Base-by-base conservation (phyloP, 176 grass and related monocot genomes). In the Oryza brachyantha region DNA sequence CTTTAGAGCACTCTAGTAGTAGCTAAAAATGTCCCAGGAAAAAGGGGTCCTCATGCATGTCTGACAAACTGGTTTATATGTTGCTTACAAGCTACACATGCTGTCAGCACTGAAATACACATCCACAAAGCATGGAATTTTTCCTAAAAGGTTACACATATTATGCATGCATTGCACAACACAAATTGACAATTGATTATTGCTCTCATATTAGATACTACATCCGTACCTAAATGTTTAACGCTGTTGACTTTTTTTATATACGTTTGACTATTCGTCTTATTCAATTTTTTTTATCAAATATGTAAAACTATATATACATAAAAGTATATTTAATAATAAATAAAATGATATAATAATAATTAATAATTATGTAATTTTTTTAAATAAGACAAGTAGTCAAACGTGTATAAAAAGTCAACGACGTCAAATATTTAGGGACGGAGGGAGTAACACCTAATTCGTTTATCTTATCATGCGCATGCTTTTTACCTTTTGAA, bases 1-100 rank as follows among this genome's bases (percentile, higher is more conserved):
- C 69, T 84, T 63, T 54, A 54, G 21, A 43, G 52, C 24, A 57
- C 52, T 57, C 52, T 57, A 57, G 52, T 80, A 57, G 40, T 81
- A 4, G 28, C 54, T 37, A 54, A 79, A 84, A 79, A 48, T 45
- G 50, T 67, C 31, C 32, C 37, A 67, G 29, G 21, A 58, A 72
- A 57, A 32, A n/a, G n/a, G n/a, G 67, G 48, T 31, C 41, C 13
- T 17, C 52, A 31, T 29, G 54, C n/a, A 29, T 45, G 25, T 29
- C 67, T 45, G 67, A 45, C 66, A 61, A 16, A 25, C 29, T 26
- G 75, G 19, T 79, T n/a, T 31, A 19, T 40, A 19, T 84, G 76
- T 84, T 79, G 81, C 86, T 84, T 88, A 62, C 7, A 88, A 84
- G 86, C 75, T 74, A 88, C 80, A 88, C 86, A 68, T 79, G 68